Base-by-base conservation (phyloP, 1,284 basidiomycete species). In the Irpex sp. region DNA sequence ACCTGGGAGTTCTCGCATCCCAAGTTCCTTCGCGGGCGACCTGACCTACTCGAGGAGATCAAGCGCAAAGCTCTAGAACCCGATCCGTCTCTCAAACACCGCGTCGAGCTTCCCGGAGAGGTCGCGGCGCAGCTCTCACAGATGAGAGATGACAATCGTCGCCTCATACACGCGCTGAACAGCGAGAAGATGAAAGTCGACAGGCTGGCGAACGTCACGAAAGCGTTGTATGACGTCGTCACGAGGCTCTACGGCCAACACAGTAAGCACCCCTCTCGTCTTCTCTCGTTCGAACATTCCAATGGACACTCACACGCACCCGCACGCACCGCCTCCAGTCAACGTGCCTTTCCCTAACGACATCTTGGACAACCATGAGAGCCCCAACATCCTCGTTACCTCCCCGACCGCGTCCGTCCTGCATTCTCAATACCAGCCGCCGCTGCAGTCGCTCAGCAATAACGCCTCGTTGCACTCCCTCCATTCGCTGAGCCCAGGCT, bases 1-100 rank as follows among this genome's bases (percentile, higher is more conserved):
- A 89, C 88, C 11, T 94, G 92, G 93, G 93, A 95, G 74, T 95
- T 95, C 73, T 90, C 89, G 3, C 93, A 94, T 75, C 88, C 88
- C 76, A 93, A 93, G 72, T 95, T 95, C 76, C 79, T 92, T 37
- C 87, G 89, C 39, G 91, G 85, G 1, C 83, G 91, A n/a, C 86
- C 88, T 17, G 93, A 94, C 72, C 78, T 94, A 58, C 81, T 94
- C 7, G 91, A 94, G 68, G 89, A 91, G 70, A 95, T 94, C 73
- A 93, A 92, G 73, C 85, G 93, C 63, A 94, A 93, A 75, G 89
- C 91, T 1, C 77, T 92, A 8, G 91, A 93, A 68, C 88, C 88
- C 0, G 89, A 90, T 75, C 86, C 87, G 5, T 76, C 77, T 5
- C 70, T 86, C 62, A 87, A 87, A 74, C 85, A 83, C 67, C 81